Evolutionary conservation across 192 early-diverging fungal genomes (phyloP), one percentile per base, ranked within the genome.

Genomic region (Mortierella claussenii): DNA sequence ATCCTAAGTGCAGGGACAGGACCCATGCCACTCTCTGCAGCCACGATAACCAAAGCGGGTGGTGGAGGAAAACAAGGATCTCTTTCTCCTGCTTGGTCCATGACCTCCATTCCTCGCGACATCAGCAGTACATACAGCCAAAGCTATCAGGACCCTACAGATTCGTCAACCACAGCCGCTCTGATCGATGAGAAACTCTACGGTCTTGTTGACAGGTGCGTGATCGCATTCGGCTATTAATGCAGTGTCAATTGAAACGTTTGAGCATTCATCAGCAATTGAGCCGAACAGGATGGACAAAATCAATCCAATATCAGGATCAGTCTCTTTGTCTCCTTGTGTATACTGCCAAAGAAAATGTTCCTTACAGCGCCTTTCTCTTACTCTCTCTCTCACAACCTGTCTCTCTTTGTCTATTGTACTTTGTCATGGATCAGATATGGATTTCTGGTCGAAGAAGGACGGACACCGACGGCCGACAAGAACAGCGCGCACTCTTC

Each of bases 81-180:
- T 1, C 53, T 76, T 5, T 76, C 73, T 18, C 73, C 73, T 36
- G 73, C 73, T 12, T 76, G 73, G 64, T 76, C 73, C 45, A 61
- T 76, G 64, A 51, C 57, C 50, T 76, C 73, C n/a, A 67, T 76
- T 47, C 73, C 73, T 55, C 73, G 73, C 26, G 73, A 76, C 21
- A 76, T 76, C 57, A 76, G 73, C 44, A 50, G 64, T 13, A 49
- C 59, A 15, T 76, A 76, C 31, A 48, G 27, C 37, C 30, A 37
- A 23, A 23, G n/a, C n/a, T 26, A 24, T 12, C 33, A 30, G 26
- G 60, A 63, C 28, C 30, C 30, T 13, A 17, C 47, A 34, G 37
- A 40, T n/a, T n/a, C n/a, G n/a, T n/a, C 13, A 10, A 40, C 37
- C 13, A 23, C 33, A 11, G 24, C 46, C 21, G 31, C 32, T 18